These are phyloP conservation scores for Pezicula carpinea DNA, from an alignment of 2,329 filamentous ascomycete genomes.

Conservation along the genomic window DNA sequence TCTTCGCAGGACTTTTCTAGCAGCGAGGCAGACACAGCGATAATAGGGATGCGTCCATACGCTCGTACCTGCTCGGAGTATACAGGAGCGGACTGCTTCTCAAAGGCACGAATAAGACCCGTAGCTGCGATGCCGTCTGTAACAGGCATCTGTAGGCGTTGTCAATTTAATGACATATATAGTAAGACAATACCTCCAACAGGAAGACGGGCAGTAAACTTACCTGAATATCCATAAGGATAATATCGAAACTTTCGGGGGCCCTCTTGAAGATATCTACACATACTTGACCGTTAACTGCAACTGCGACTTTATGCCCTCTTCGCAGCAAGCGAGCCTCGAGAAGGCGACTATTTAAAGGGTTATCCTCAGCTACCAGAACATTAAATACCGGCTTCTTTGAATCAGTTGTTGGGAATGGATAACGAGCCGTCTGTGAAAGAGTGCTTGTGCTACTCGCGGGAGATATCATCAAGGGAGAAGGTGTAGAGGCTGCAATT, in stretches of 20 bases:
- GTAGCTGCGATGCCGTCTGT: conserved; percentile 14
- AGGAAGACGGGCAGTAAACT: background rate
- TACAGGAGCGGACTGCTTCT: conserved; percentile 2
- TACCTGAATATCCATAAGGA: conserved; percentile 19
- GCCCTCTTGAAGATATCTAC: conserved; percentile 65
- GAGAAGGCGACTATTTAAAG: conserved; percentile 75
- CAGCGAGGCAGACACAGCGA: conserved; percentile 18
- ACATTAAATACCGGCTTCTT: conserved; percentile 35
- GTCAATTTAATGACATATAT: background rate
- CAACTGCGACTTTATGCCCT: conserved; percentile 66
- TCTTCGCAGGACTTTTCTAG: conserved; percentile 7
- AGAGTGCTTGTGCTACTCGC: background rate
- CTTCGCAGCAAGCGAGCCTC: conserved; percentile 71
- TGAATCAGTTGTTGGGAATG: conserved; percentile 3
- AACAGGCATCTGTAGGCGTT: conserved; percentile 14
- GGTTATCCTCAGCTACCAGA: conserved; percentile 75
- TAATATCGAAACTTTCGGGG: conserved; percentile 13
- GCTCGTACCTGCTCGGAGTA: background rate
- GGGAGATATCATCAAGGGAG: background rate
- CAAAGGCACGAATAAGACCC: conserved; percentile 13
- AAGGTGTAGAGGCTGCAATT: background rate
- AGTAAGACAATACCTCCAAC: background rate
- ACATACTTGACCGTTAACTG: conserved; percentile 70
- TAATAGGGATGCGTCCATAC: conserved; percentile 16
- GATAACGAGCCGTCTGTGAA: conserved; percentile 1